phyloP scores from a whole-genome alignment of 768 basidiomycete species.

The Botryobasidium botryosum region DNA sequence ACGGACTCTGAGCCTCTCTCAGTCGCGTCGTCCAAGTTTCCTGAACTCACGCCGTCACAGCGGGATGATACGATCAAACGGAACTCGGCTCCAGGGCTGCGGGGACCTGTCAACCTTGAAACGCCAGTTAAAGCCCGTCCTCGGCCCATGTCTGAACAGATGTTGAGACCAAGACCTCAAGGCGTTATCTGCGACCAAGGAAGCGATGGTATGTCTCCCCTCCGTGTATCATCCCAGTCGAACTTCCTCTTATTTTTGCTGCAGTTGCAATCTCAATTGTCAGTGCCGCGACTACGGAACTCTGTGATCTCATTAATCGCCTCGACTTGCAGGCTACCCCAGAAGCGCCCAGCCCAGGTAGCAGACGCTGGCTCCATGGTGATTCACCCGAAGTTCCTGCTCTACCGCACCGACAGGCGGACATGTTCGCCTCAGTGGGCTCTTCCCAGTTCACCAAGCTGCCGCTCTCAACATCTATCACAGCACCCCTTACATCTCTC shows the following conservation, averaged over 20 bases:
- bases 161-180: conserved; percentile 31
- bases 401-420: too few species aligned
- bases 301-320: conserved; percentile 60
- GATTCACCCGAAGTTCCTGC: too few species aligned
- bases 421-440: too few species aligned
- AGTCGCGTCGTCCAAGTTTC: too few species aligned
- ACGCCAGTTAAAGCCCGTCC: too few species aligned
- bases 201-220: neutral
- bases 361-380: neutral
- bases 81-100: too few species aligned
- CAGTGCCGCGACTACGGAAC: conserved; percentile 66
- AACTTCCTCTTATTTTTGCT: neutral
- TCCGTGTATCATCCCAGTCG: neutral
- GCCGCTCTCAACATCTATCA: too few species aligned
- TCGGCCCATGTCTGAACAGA: conserved; percentile 50
- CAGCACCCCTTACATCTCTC: too few species aligned
- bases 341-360: conserved; percentile 13
- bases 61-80: neutral
- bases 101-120: too few species aligned
- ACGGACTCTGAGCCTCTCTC: too few species aligned
- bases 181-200: conserved; percentile 24
- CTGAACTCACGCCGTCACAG: neutral
- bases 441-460: too few species aligned
- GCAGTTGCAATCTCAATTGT: conserved; percentile 25
- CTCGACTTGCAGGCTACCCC: conserved; percentile 73